These are phyloP conservation scores for Sclerospora graminicola DNA, from an alignment of 352 stramenopile species.

Conservation along the genomic window DNA sequence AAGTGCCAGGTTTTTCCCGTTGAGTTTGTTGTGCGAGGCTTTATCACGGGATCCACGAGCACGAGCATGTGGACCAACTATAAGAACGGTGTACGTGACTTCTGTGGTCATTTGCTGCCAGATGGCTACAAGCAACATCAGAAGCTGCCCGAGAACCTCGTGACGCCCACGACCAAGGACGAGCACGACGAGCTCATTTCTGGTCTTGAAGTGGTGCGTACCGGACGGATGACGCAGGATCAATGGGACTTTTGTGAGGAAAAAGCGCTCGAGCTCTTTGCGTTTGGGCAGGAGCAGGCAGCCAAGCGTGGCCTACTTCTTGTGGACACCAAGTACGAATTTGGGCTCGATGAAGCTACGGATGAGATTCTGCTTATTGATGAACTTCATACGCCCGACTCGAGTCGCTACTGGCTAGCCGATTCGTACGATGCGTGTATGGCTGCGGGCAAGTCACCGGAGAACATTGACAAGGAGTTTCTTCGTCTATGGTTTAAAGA, in stretches of 20 bases:
- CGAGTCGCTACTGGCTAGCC: slow-evolving; percentile 90
- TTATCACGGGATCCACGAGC: slow-evolving; percentile 95
- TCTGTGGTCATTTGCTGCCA: slow-evolving; percentile 93
- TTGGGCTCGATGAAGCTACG: slow-evolving; percentile 57
- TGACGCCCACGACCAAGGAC: slow-evolving; percentile 99
- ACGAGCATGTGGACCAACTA: slow-evolving; percentile 99
- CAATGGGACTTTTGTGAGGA: slow-evolving; percentile 94
- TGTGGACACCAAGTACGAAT: slow-evolving; percentile 98
- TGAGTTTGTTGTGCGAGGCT: slow-evolving; percentile 97
- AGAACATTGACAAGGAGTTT: slow-evolving; percentile 99
- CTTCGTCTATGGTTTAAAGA: slow-evolving; percentile 96
- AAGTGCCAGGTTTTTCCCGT: slow-evolving; percentile 96
- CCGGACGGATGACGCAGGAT: slow-evolving; percentile 92
- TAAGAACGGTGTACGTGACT: slow-evolving; percentile 89
- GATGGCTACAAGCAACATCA: slow-evolving; percentile 96
- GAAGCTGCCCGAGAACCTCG: slow-evolving; percentile 90
- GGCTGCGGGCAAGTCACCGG: slow-evolving; percentile 81
- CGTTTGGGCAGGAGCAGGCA: slow-evolving; percentile 89
- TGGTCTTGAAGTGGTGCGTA: slow-evolving; percentile 85
- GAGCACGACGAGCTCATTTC: slow-evolving; percentile 98
- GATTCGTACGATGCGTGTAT: slow-evolving; percentile 88
- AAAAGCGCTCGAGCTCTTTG: slow-evolving; percentile 89
- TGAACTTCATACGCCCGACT: slow-evolving; percentile 99
- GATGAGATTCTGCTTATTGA: slow-evolving; percentile 95
- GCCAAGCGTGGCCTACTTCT: slow-evolving; percentile 92